Evolutionary conservation across 257 asterid species (phyloP).

Genomic region (Plectranthus barbatus): DNA sequence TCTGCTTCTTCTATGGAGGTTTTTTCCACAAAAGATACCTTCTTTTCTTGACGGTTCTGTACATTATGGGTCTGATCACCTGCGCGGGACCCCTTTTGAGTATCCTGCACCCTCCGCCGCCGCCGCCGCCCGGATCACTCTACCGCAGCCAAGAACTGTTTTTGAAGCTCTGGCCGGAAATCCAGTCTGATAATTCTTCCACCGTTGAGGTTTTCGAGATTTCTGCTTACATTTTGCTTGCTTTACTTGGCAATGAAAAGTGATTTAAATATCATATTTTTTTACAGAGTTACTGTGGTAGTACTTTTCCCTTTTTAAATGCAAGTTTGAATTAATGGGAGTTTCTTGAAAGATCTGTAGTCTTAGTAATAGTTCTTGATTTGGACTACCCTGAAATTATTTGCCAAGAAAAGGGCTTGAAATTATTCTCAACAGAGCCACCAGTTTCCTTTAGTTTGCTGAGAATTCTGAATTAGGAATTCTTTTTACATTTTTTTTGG

Average conservation of each 20-base stretch:
- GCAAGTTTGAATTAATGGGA: background rate
- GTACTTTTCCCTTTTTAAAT: background rate
- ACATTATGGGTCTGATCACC: slow-evolving; percentile 58
- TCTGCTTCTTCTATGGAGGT: slow-evolving; percentile 32
- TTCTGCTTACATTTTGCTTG: slow-evolving; percentile 2
- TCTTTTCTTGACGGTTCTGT: slow-evolving; percentile 34
- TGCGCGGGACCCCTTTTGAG: slow-evolving; percentile 55
- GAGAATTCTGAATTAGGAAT: background rate
- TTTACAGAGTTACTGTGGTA: background rate
- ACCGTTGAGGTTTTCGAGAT: slow-evolving; percentile 35
- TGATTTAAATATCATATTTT: background rate
- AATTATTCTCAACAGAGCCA: background rate
- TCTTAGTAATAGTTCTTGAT: background rate
- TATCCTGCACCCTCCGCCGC: slow-evolving; percentile 47
- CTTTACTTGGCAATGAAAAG: background rate
- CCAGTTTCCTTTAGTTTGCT: slow-evolving; percentile 6
- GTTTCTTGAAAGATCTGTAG: slow-evolving; percentile 2
- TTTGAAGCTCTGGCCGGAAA: slow-evolving; percentile 52
- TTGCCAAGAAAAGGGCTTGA: background rate
- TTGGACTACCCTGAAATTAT: slow-evolving; percentile 3
- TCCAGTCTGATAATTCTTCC: slow-evolving; percentile 57
- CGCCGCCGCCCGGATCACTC: slow-evolving; percentile 49
- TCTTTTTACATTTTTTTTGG: background rate
- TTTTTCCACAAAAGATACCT: slow-evolving; percentile 38
- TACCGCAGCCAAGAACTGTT: slow-evolving; percentile 66